phyloP scores from a whole-genome alignment of 257 asterid genomes.

The Fraxinus anomala region DNA sequence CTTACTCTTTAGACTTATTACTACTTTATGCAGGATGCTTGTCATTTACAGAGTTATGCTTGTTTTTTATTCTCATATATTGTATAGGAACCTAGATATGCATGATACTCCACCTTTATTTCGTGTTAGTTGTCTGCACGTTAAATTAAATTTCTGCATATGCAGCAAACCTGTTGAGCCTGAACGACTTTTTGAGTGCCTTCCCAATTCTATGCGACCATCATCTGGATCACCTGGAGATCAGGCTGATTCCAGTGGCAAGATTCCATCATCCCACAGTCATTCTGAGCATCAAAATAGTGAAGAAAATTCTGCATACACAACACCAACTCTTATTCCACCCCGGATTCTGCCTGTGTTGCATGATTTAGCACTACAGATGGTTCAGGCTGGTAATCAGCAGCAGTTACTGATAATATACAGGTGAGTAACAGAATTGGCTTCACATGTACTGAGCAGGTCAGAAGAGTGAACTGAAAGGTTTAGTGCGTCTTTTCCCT shows the following conservation, averaged over 20 bases:
- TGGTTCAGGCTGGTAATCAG: conserved; percentile 92
- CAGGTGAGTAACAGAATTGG: conserved; percentile 49
- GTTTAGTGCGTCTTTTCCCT: background rate
- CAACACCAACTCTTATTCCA: conserved; percentile 89
- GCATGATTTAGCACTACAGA: conserved; percentile 93
- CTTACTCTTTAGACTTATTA: conserved; percentile 15
- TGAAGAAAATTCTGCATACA: conserved; percentile 68
- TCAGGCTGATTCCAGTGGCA: conserved; percentile 53
- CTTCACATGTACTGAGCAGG: background rate
- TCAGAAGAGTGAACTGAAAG: conserved; percentile 1
- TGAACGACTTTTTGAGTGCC: conserved; percentile 98
- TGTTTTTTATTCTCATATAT: conserved; percentile 19
- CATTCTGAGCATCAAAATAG: conserved; percentile 64
- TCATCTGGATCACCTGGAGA: conserved; percentile 86
- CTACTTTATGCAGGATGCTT: conserved; percentile 14
- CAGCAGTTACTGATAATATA: conserved; percentile 81
- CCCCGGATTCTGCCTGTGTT: conserved; percentile 86
- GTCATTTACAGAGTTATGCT: too few relatives aligned
- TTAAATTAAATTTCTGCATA: conserved; percentile 21
- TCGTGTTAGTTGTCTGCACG: conserved; percentile 6
- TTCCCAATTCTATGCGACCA: conserved; percentile 96
- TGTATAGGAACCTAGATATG: background rate
- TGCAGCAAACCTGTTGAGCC: conserved; percentile 98
- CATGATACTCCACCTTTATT: background rate
- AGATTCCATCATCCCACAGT: conserved; percentile 60